Conservation (phyloP, 2,329 filamentous ascomycete genomes). For the Tolypocladium pustulatum region DNA sequence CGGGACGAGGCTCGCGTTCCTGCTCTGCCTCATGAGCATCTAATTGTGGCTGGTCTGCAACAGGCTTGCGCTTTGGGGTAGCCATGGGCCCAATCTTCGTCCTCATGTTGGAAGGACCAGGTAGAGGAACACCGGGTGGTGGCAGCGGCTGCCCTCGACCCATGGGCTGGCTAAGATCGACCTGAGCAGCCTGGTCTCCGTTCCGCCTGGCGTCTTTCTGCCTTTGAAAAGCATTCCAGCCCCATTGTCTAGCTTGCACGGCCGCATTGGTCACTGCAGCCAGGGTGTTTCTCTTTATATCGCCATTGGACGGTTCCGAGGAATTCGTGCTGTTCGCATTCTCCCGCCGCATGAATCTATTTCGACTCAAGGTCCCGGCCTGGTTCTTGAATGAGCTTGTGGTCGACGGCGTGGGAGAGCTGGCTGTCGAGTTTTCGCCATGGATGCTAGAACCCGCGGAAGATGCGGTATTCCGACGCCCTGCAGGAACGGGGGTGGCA, state of each 20-base stretch:
- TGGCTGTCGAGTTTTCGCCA: slow-evolving; percentile 11
- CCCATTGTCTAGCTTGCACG: slow-evolving; percentile 47
- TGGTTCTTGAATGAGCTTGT: slow-evolving; percentile 30
- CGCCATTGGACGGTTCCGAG: slow-evolving; percentile 22
- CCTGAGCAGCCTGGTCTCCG: slow-evolving; percentile 17
- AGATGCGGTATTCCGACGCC: slow-evolving; percentile 27
- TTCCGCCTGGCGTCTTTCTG: slow-evolving; percentile 31
- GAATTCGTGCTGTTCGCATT: slow-evolving; percentile 24
- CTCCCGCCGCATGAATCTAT: slow-evolving; percentile 28
- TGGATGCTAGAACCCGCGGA: slow-evolving; percentile 21
- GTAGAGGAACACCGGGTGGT: slow-evolving; percentile 69
- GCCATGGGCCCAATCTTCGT: slow-evolving; percentile 46
- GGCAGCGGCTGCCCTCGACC: slow-evolving; percentile 74
- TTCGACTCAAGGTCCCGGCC: slow-evolving; percentile 25
- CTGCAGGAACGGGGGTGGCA: slow-evolving; percentile 13
- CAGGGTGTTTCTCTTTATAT: slow-evolving; percentile 37
- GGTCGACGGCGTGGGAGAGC: slow-evolving; percentile 18
- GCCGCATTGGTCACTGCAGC: slow-evolving; percentile 46
- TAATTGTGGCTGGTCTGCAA: slow-evolving; percentile 6
- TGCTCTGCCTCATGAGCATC: slow-evolving; percentile 17
- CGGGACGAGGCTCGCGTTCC: slow-evolving; percentile 13
- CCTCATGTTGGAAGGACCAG: slow-evolving; percentile 49
- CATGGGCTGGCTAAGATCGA: slow-evolving; percentile 57
- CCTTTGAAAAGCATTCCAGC: slow-evolving; percentile 44
- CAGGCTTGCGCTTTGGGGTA: slow-evolving; percentile 55